Evolutionary conservation across 768 basidiomycete genomes (phyloP), one percentile per base, ranked within the genome.

Genomic region (Panellus pusillus): DNA sequence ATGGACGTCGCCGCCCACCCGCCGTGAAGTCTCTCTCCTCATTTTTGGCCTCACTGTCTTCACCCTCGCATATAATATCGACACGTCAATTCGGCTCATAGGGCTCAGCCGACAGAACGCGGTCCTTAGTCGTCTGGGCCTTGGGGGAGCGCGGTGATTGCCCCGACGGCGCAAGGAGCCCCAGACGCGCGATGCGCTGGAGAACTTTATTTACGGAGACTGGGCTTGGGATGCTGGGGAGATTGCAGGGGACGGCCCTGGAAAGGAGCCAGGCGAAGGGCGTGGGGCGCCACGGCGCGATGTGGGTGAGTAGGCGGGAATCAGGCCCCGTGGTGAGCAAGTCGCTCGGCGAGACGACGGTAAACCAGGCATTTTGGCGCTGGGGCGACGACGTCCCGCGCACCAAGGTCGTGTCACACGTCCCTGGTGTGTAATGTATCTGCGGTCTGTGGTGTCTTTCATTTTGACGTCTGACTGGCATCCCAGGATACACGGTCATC

Each of bases 401-500:
- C 42, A 82, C 86, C 3, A 73, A 61, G n/a, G 62, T 89, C 42
- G 63, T 85, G 18, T 78, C 78, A 40, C 89, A 91, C 69, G 74
- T 78, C 28, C 79, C 88, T 60, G 89, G 89, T 89, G 50, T 32
- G 74, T 60, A 17, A 59, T 55, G 29, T 4, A 8, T 12, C 43
- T 43, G 43, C n/a, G n/a, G n/a, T n/a, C n/a, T n/a, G n/a, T n/a
- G n/a, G n/a, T 29, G 38, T 29, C 55, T 32, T 47, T 39, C 14
- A 1, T 24, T 14, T 14, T 46, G 12, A 39, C 28, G 45, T 44
- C 12, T 46, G 13, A 18, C 9, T 35, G 28, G 27, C 28, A 24
- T 44, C 6, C 38, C 60, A 94, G 93, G 93, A 4, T 91, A 85
- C 71, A 92, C 89, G 1, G 80, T 93, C 40, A 73, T 95, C 51